Conservation (phyloP, 2,329 filamentous ascomycete species). For the Colletotrichum liriopes region DNA sequence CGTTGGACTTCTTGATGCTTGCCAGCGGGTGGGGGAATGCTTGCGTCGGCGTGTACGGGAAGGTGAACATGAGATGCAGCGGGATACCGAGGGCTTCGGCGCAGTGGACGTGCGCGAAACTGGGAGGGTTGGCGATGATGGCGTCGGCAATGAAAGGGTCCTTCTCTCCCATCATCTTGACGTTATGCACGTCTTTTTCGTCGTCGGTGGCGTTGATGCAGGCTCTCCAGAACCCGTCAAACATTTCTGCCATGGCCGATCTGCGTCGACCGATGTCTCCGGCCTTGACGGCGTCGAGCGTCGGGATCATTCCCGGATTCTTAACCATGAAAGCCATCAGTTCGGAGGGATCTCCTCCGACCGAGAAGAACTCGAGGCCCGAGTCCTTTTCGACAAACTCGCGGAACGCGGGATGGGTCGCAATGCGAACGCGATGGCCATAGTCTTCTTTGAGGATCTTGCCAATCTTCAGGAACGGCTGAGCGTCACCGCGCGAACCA, state of each 20-base stretch:
- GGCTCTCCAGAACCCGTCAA: constrained; percentile 85
- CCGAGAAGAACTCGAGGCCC: constrained; percentile 84
- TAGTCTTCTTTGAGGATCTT: constrained; percentile 80
- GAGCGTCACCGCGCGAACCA: constrained; percentile 84
- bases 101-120: constrained; percentile 84
- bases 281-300: constrained; percentile 78
- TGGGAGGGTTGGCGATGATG: constrained; percentile 89
- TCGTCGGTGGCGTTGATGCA: constrained; percentile 83
- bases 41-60: constrained; percentile 83
- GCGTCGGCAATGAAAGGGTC: constrained; percentile 79
- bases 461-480: constrained; percentile 84
- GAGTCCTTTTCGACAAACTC: constrained; percentile 82
- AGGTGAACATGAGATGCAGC: constrained; percentile 90
- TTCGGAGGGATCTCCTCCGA: constrained; percentile 85
- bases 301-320: constrained; percentile 84
- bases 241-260: constrained; percentile 84
- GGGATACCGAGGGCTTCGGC: constrained; percentile 85
- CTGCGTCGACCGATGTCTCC: constrained; percentile 80
- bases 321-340: constrained; percentile 93
- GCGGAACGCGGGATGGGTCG: constrained; percentile 84
- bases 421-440: constrained; percentile 83
- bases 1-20: constrained; percentile 80
- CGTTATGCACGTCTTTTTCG: constrained; percentile 72
- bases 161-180: constrained; percentile 76
- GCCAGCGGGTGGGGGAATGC: constrained; percentile 85